These are phyloP conservation scores for Aspergillus oerlinghausenensis DNA, from an alignment of 2,329 filamentous ascomycete genomes.

Conservation along the genomic window DNA sequence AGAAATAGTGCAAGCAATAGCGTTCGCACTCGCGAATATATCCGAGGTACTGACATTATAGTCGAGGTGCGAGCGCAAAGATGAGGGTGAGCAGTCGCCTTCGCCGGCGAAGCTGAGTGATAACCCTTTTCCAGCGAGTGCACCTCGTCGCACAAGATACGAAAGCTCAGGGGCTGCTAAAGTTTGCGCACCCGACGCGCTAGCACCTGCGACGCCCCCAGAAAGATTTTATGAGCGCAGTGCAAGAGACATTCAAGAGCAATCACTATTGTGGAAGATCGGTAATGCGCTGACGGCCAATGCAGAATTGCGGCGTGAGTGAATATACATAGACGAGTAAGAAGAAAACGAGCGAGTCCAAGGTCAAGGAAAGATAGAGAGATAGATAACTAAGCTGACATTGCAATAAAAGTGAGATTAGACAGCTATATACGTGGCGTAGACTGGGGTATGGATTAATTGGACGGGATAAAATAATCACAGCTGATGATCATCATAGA, in stretches of 20 bases:
- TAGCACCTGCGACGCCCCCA: background rate
- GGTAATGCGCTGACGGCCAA: background rate
- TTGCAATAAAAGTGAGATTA: background rate
- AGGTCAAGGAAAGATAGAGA: background rate
- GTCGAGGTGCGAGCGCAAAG: background rate
- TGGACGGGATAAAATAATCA: background rate
- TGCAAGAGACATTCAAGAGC: background rate
- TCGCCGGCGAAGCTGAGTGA: background rate
- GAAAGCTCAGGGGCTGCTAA: background rate
- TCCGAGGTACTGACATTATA: slow-evolving; percentile 13
- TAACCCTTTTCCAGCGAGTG: background rate
- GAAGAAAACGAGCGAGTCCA: background rate
- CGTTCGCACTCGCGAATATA: slow-evolving; percentile 13
- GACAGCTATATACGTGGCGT: too few species aligned
- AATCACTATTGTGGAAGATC: background rate
- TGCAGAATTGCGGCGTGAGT: too few species aligned
- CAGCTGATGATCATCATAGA: background rate
- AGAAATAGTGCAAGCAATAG: slow-evolving; percentile 15
- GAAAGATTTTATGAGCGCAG: background rate
- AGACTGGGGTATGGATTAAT: too few species aligned
- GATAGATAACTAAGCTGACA: background rate
- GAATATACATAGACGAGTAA: background rate
- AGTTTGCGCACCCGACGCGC: background rate
- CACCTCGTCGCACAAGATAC: background rate
- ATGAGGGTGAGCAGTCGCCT: background rate